Conservation (phyloP, 805 yeast species). For the Candida chilensis region DNA sequence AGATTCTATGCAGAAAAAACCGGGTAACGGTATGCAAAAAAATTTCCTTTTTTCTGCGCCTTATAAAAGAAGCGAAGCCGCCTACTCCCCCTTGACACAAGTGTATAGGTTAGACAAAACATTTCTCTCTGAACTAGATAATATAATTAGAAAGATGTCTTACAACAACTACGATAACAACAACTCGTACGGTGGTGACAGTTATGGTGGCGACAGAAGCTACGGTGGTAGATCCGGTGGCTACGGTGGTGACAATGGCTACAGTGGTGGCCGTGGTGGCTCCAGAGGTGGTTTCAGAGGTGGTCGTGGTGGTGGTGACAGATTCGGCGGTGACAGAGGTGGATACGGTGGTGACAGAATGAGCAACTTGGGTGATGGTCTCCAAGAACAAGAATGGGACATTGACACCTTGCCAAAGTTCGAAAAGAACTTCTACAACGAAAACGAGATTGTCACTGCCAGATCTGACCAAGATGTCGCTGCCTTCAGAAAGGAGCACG, state of each 20-base stretch:
- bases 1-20: no score
- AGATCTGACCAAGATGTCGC: slow-evolving; percentile 69
- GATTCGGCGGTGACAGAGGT: slow-evolving; percentile 29
- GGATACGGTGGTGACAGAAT: slow-evolving; percentile 29
- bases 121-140: no score
- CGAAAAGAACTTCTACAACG: slow-evolving; percentile 91
- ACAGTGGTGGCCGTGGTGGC: slow-evolving; percentile 18
- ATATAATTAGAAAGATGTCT: no score
- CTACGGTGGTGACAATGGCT: slow-evolving; percentile 8
- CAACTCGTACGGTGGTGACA: slow-evolving; percentile 13
- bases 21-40: no score
- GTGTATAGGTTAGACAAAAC: no score
- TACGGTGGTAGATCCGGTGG: slow-evolving; percentile 17
- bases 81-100: no score
- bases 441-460: slow-evolving; percentile 66
- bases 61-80: no score
- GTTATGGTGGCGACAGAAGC: slow-evolving; percentile 16
- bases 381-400: slow-evolving; percentile 78
- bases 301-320: slow-evolving; percentile 16
- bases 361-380: slow-evolving; percentile 36
- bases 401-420: slow-evolving; percentile 70
- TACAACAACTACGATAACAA: slow-evolving; percentile 25
- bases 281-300: slow-evolving; percentile 25
- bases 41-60: no score
- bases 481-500: slow-evolving; percentile 71